These are phyloP conservation scores for Pichia rugopelliculosa DNA, from an alignment of 805 yeast species.

Conservation along the genomic window DNA sequence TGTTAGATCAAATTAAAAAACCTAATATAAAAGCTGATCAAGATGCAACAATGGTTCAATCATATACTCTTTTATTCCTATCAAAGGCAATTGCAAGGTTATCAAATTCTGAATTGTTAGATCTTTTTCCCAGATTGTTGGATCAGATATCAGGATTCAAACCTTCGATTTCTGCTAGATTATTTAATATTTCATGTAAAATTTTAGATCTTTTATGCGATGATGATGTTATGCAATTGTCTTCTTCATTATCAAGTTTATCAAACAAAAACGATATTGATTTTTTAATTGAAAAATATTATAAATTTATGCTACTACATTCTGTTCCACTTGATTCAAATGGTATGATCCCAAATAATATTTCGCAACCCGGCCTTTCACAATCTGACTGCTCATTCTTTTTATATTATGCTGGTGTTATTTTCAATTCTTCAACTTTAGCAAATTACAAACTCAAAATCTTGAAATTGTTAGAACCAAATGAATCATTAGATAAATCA, in stretches of 20 bases:
- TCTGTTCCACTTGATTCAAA: slow-evolving; percentile 35
- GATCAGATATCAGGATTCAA: slow-evolving; percentile 37
- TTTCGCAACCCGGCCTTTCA: slow-evolving; percentile 59
- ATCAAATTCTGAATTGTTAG: slow-evolving; percentile 27
- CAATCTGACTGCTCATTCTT: slow-evolving; percentile 51
- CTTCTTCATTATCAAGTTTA: slow-evolving; percentile 43
- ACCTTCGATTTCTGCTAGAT: slow-evolving; percentile 37
- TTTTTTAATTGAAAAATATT: slow-evolving; percentile 41
- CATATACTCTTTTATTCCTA: slow-evolving; percentile 58
- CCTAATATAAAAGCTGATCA: slow-evolving; percentile 39
- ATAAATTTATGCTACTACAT: slow-evolving; percentile 49
- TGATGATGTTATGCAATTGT: slow-evolving; percentile 9
- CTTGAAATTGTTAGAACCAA: slow-evolving; percentile 34
- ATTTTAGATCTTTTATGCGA: slow-evolving; percentile 26
- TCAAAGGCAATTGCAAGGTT: slow-evolving; percentile 62
- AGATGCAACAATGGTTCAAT: slow-evolving; percentile 45
- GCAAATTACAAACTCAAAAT: slow-evolving; percentile 34
- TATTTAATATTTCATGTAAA: slow-evolving; percentile 55
- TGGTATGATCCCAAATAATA: slow-evolving; percentile 36
- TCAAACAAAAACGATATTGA: slow-evolving; percentile 16
- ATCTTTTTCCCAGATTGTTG: slow-evolving; percentile 41
- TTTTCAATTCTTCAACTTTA: slow-evolving; percentile 44
- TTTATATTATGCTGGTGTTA: slow-evolving; percentile 61
- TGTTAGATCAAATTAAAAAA: slow-evolving; percentile 54
- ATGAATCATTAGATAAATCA: slow-evolving; percentile 31